Evolutionary conservation across 2,329 filamentous ascomycete genomes (phyloP), one percentile per base, ranked within the genome.

Genomic region (Sporothrix schenckii): DNA sequence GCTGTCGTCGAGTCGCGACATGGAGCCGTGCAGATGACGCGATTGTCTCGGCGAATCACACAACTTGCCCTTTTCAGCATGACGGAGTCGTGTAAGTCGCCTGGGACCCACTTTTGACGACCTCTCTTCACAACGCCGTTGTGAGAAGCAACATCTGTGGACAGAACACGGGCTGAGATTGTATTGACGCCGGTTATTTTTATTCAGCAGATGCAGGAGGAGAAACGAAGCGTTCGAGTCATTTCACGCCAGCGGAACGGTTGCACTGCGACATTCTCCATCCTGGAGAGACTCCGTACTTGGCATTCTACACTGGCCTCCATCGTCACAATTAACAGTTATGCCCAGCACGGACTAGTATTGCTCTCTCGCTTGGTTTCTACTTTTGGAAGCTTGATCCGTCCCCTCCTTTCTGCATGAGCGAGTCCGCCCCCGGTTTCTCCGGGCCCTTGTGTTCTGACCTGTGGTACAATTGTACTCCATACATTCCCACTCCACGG

Each of bases 41-140:
- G 66, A 60, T 69, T 47, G 66, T n/a, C 24, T 69, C 53, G 3
- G 44, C 53, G 54, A 52, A 69, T 69, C 24, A 60, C 39, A 60
- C 66, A 69, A 69, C 66, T 61, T 60, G 16, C 13, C 14, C 11
- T 53, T 41, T 53, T 67, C 2, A 13, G 41, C 41, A 44, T 4
- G 27, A 27, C 27, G 27, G 63, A 27, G 39, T 52, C 47, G 49
- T 67, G 34, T 54, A 47, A 63, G 58, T 63, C 39, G 34, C 14
- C 13, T 4, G 14, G 58, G 58, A 39, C 58, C 58, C 58, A 63
- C 56, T 61, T 44, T 44, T n/a, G 9, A n/a, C 30, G 30, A 58
- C 53, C 53, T n/a, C 16, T 4, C 34, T 16, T 16, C 24, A 11
- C 53, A 54, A 24, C 53, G 50, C 24, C 50, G 13, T 5, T 13